phyloP scores from a whole-genome alignment of 1,284 basidiomycete species.

The Xerocomus nothofagi region DNA sequence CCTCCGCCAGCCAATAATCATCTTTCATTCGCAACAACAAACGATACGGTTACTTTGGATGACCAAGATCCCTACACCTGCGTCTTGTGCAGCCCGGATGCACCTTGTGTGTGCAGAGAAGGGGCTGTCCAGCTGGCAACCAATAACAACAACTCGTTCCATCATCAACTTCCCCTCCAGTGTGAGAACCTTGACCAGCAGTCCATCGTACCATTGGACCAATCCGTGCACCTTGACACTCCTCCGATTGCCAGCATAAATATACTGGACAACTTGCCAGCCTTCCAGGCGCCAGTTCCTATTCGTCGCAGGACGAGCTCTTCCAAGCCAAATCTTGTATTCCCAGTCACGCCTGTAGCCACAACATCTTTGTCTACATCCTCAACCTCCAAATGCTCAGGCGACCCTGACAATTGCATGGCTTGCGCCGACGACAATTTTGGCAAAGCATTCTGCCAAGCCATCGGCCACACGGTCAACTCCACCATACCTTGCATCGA shows the following conservation, averaged over 20 bases:
- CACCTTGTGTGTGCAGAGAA: conserved; percentile 75
- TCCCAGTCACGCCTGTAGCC: conserved; percentile 44
- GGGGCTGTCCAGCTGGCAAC: conserved; percentile 49
- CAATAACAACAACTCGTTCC: conserved; percentile 14
- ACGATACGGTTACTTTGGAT: conserved; percentile 24
- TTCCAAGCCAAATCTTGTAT: conserved; percentile 47
- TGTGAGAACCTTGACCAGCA: conserved; percentile 20
- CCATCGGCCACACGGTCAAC: conserved; percentile 62
- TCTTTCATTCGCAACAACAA: conserved; percentile 36
- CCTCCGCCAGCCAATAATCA: conserved; percentile 30
- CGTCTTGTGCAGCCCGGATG: conserved; percentile 69
- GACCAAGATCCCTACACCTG: conserved; percentile 42
- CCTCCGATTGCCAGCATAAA: conserved; percentile 37
- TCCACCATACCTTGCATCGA: conserved; percentile 50
- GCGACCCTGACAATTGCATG: conserved; percentile 67
- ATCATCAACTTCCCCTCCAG: conserved; percentile 16
- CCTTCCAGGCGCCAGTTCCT: conserved; percentile 75
- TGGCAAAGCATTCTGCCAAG: conserved; percentile 84
- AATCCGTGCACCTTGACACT: conserved; percentile 14
- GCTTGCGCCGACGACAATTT: conserved; percentile 81
- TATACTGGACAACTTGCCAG: conserved; percentile 73
- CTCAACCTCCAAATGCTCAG: conserved; percentile 44
- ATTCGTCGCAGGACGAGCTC: conserved; percentile 56
- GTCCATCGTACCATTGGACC: conserved; percentile 28
- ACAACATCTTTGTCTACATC: conserved; percentile 17